Base-by-base conservation (phyloP, 2,329 filamentous ascomycete genomes). In the Aspergillus carbonarius region DNA sequence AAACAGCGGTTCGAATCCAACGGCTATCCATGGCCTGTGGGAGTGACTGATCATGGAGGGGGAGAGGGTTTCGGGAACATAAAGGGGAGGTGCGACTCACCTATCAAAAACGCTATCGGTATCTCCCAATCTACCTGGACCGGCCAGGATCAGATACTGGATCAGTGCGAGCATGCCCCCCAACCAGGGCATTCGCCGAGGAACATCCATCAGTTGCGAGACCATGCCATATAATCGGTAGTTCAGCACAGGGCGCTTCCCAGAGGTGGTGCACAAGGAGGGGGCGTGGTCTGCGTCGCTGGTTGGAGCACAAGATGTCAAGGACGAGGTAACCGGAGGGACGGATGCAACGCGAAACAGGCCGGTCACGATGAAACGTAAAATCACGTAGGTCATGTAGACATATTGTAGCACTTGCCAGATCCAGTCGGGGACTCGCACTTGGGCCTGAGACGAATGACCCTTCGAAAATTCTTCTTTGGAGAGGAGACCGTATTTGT, bases 181-280 rank as follows among this genome's bases (percentile, higher is more conserved):
- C 57, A 96, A 83, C 93, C 93, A 98, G 63, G 93, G 93, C 92
- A 96, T 96, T 75, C 92, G 90, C 64, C 80, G 76, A 66, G 88
- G 82, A 71, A 96, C 77, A 80, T 92, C 87, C 66, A 92, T 77
- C 62, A 96, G 76, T 73, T 86, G 87, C 62, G 87, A 87, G 57
- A 88, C 74, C 76, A 90, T 91, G 68, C 86, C 81, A 87, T 90
- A 96, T 54, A 91, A 73, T 68, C 85, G 86, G 82, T 95, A 96
- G 64, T 84, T 83, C 60, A 95, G 78, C 66, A 97, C 83, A 54
- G 92, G 89, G 59, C 82, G 83, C 61, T 71, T 74, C 64, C 69
- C 64, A 60, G 69, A 64, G 66, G 61, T 59, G 47, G 58, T 64
- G 52, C 66, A 70, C 66, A 32, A 32, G 30, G 68, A 73, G 63